phyloP scores from a whole-genome alignment of 2,329 filamentous ascomycete species.

The Aspergillus calidoustus region DNA sequence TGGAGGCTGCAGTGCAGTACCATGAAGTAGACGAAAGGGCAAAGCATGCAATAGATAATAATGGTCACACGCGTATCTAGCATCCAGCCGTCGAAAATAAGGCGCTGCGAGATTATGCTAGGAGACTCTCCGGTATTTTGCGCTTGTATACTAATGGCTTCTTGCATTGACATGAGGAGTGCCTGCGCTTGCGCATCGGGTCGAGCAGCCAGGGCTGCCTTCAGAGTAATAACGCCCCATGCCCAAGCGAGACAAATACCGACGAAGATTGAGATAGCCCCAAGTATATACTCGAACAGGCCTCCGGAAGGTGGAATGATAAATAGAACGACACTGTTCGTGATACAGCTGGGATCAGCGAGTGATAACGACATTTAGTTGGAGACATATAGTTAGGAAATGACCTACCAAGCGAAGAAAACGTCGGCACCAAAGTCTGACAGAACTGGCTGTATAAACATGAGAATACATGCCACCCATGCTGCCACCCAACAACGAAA shows the following conservation, averaged over 20 bases:
- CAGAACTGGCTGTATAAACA: conserved; percentile 53
- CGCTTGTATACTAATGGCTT: conserved; percentile 27
- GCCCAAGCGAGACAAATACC: conserved; percentile 56
- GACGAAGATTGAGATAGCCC: conserved; percentile 48
- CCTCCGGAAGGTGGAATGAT: conserved; percentile 54
- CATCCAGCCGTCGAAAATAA: conserved; percentile 53
- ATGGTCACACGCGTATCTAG: conserved; percentile 53
- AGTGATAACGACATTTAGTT: no score
- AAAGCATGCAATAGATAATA: conserved; percentile 43
- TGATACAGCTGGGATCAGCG: background rate
- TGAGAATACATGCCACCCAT: conserved; percentile 53
- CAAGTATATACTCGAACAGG: conserved; percentile 52
- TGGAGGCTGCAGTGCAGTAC: conserved; percentile 14
- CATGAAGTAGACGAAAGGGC: conserved; percentile 51
- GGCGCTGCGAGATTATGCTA: conserved; percentile 37
- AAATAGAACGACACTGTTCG: conserved; percentile 43
- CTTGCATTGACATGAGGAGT: conserved; percentile 39
- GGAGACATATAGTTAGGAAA: background rate
- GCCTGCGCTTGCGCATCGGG: conserved; percentile 45
- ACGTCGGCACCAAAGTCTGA: conserved; percentile 48
- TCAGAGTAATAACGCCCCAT: conserved; percentile 57
- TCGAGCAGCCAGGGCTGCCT: conserved; percentile 52
- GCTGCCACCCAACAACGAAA: conserved; percentile 53
- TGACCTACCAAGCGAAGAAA: conserved; percentile 45
- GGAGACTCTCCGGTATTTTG: conserved; percentile 34